A percentile compares a stretch with the other conserved stretches of the same genome.
These are phyloP conservation scores for Penicillium sp. DNA, from an alignment of 2,329 filamentous ascomycete species.

Conservation along the genomic window DNA sequence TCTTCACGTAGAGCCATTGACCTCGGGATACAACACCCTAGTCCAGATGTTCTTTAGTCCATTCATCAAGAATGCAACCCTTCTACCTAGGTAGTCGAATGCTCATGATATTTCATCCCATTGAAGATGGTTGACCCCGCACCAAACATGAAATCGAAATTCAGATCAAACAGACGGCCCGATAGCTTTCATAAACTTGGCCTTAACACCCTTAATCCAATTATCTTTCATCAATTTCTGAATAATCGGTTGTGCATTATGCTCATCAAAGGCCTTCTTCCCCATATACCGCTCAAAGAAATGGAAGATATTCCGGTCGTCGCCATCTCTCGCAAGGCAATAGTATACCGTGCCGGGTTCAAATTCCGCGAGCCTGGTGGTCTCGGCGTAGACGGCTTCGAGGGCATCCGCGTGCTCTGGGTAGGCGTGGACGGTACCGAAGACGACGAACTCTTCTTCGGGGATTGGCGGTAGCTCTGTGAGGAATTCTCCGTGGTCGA, in stretches of 20 bases:
- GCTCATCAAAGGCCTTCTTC: conserved; percentile 7
- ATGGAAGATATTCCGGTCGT: conserved; percentile 6
- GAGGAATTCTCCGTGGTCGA: conserved; percentile 3
- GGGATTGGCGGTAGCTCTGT: conserved; percentile 4
- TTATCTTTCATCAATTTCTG: conserved; percentile 10
- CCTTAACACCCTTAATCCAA: conserved; percentile 7
- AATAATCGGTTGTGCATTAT: conserved; percentile 13
- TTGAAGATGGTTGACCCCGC: too few relatives aligned
- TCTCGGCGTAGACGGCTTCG: conserved; percentile 12
- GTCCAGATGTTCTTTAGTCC: too few relatives aligned
- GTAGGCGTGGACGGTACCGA: conserved; percentile 9
- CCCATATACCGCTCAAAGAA: conserved; percentile 9
- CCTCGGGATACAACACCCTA: too few relatives aligned
- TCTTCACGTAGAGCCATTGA: background rate
- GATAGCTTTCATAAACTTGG: conserved; percentile 8
- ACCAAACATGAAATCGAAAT: background rate
- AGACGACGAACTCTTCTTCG: conserved; percentile 8
- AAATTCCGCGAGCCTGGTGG: conserved; percentile 8
- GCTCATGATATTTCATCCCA: too few relatives aligned
- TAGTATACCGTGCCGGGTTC: conserved; percentile 11
- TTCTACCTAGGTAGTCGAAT: too few relatives aligned
- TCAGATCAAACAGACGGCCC: background rate
- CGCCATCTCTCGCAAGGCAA: conserved; percentile 5
- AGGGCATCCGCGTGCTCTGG: conserved; percentile 11
- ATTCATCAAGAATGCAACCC: too few relatives aligned